Evolutionary conservation across 805 yeast genomes (phyloP).

Genomic region (Pichia kluyveri): DNA sequence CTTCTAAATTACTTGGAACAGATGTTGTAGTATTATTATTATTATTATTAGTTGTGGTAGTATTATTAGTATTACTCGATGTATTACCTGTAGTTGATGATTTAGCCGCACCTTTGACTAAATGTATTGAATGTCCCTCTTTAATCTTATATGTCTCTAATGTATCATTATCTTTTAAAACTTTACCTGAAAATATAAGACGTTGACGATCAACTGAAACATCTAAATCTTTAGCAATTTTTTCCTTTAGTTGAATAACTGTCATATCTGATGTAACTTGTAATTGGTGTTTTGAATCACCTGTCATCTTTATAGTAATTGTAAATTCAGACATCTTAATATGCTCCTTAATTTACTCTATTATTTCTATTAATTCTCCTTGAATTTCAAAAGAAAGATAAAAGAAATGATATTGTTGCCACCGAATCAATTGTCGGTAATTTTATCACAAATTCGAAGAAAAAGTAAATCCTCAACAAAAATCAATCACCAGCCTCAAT

Average conservation of each 20-base stretch:
- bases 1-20: conserved; percentile 71
- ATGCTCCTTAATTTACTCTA: not conserved
- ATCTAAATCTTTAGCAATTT: conserved; percentile 50
- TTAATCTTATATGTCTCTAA: conserved; percentile 72
- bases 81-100: not conserved
- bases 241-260: conserved; percentile 59
- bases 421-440: too few species aligned
- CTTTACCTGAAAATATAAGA: conserved; percentile 88
- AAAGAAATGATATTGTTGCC: too few species aligned
- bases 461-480: too few species aligned
- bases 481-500: too few species aligned
- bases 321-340: conserved; percentile 12
- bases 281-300: conserved; percentile 73
- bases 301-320: conserved; percentile 33
- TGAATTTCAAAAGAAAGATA: too few species aligned
- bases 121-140: conserved; percentile 78
- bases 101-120: conserved; percentile 70
- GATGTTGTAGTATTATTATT: conserved; percentile 11
- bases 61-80: conserved; percentile 3
- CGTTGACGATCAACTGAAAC: conserved; percentile 77
- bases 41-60: conserved; percentile 11
- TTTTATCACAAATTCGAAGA: too few species aligned
- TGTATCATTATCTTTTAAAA: conserved; percentile 75
- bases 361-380: too few species aligned
- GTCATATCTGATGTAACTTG: conserved; percentile 44